Evolutionary conservation across 495 filamentous ascomycete genomes (phyloP), one percentile per base, ranked within the genome.

Genomic region (Tuber aestivum): DNA sequence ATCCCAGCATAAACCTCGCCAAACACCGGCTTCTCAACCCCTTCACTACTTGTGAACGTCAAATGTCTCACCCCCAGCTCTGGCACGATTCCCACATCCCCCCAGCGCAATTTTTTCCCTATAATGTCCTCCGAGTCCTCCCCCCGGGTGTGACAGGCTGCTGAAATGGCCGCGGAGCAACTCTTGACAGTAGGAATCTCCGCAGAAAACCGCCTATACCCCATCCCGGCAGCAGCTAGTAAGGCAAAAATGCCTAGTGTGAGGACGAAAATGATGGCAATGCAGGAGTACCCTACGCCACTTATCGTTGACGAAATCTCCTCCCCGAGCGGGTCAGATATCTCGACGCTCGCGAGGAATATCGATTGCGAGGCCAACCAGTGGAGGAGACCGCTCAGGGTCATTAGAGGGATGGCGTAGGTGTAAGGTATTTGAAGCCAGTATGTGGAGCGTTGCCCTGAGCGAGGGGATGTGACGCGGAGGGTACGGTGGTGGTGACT

Each of bases 321-420:
- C 75, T 16, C 72, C 0, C 76, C 75, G n/a, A 37, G 1, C 70
- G 68, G 21, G 68, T 41, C 72, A 82, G 70, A 6, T 80, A 77
- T 73, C 73, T 41, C 38, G 21, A 85, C 72, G 0, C 76, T 78
- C 9, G 79, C 80, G 20, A 85, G 80, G 73, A 85, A 87, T 1
- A 86, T 70, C 35, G 83, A 83, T 70, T 88, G 84, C 0, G 85
- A 86, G 32, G 85, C 75, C 0, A 86, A 80, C 86, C 85, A 87
- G 74, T 87, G 86, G 6, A 85, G 75, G 3, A 82, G 3, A 0
- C 76, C 79, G 14, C 79, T 82, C 41, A 70, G 35, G 6, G 78
- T 32, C 27, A 83, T 76, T 2, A 87, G 72, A 0, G 85, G 85
- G 16, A 87, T 45, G 2, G 79, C 80, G 70, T 86, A 87, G 16